A percentile compares a stretch with the other conserved stretches of the same genome.
Evolutionary conservation across 192 early-diverging fungal genomes (phyloP).

Genomic region (Obelidium mucronatum): DNA sequence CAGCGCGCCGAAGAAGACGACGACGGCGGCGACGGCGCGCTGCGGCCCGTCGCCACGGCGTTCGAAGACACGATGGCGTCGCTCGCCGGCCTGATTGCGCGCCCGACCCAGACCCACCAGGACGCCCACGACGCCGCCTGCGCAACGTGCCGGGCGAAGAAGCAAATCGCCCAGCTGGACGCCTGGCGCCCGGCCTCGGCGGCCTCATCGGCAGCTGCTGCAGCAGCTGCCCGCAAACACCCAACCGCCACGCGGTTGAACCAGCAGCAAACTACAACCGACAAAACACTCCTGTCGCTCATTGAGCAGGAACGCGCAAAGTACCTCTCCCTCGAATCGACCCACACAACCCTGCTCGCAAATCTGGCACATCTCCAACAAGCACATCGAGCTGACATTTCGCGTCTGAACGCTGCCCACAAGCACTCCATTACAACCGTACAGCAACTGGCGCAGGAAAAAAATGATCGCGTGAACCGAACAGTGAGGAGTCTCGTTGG

Average conservation of each 20-base stretch:
- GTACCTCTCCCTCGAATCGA: constrained; percentile 49
- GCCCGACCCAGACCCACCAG: not conserved
- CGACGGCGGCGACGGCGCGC: not conserved
- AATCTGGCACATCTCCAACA: constrained; percentile 26
- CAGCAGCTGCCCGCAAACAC: not conserved
- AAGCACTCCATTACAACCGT: constrained; percentile 43
- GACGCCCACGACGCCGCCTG: not conserved
- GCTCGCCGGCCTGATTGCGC: constrained; percentile 8
- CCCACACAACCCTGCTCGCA: constrained; percentile 56
- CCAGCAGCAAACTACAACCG: constrained; percentile 19
- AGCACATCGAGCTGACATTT: constrained; percentile 45
- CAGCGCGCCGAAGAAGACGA: not conserved
- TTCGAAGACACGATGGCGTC: constrained; percentile 17
- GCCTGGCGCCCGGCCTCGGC: constrained; percentile 1
- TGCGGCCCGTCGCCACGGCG: not conserved
- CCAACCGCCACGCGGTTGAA: too few relatives aligned
- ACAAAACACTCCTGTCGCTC: constrained; percentile 53
- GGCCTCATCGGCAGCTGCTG: not conserved
- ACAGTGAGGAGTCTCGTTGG: constrained; percentile 25
- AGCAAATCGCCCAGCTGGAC: not conserved
- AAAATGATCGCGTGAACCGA: constrained; percentile 28
- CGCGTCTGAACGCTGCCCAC: constrained; percentile 50
- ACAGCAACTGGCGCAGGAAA: constrained; percentile 44
- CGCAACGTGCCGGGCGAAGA: not conserved
- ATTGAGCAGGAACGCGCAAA: constrained; percentile 59